Percentiles rank a stretch among this genome's conserved stretches.
Conservation (phyloP, 129 eudicot species). For the Pulicaria dysenterica region DNA sequence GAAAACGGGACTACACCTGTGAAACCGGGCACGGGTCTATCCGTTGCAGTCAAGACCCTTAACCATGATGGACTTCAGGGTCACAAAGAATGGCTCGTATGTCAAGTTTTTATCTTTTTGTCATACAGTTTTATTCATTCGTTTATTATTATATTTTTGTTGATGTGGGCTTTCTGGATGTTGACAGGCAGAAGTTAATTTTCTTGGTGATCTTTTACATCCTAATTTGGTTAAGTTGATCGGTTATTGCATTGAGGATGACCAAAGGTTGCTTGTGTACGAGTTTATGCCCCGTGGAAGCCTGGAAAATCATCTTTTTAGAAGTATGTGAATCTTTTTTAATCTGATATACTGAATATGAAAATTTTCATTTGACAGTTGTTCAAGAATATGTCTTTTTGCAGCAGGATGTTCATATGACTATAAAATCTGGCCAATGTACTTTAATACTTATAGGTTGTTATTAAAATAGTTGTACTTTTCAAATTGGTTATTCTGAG, state of each 20-base stretch:
- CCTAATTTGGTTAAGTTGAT: constrained; percentile 86
- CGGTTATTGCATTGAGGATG: constrained; percentile 95
- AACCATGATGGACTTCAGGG: constrained; percentile 98
- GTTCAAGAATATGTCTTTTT: constrained; percentile 10
- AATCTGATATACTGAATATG: background rate
- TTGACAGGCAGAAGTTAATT: constrained; percentile 87
- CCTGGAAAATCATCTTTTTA: constrained; percentile 92
- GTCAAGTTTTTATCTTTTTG: constrained; percentile 6
- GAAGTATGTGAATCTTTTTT: constrained; percentile 54
- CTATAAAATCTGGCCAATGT: background rate
- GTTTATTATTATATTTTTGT: background rate
- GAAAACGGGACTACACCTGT: constrained; percentile 71
- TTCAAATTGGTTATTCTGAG: no score
- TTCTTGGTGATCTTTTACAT: constrained; percentile 90
- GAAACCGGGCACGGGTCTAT: constrained; percentile 79
- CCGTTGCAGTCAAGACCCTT: constrained; percentile 95
- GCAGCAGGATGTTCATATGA: background rate
- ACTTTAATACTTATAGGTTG: background rate
- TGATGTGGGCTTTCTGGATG: background rate
- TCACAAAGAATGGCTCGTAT: constrained; percentile 96
- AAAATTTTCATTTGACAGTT: background rate
- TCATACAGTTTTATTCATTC: background rate
- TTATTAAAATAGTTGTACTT: no score
- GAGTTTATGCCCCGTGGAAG: constrained; percentile 99
- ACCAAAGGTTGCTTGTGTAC: constrained; percentile 89